A percentile compares a stretch with the other conserved stretches of the same genome.
Evolutionary conservation across 2,329 filamentous ascomycete species (phyloP).

Genomic region (Beauveria medogensis): DNA sequence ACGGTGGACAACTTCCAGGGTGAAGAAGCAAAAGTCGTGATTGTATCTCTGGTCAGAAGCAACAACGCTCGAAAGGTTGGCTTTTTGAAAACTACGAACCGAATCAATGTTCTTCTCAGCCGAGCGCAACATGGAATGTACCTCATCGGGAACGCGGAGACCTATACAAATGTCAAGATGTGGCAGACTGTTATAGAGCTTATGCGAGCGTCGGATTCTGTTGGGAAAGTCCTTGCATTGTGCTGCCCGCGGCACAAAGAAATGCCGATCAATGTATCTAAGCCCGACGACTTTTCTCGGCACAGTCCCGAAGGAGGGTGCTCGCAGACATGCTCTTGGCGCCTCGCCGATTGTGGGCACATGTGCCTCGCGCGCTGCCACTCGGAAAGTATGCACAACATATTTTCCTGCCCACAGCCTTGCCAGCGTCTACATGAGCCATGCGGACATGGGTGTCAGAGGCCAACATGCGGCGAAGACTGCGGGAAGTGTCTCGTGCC

Average conservation of each 20-base stretch:
- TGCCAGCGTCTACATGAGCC: slow-evolving; percentile 33
- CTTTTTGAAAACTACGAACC: slow-evolving; percentile 58
- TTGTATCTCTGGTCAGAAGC: slow-evolving; percentile 64
- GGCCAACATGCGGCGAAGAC: slow-evolving; percentile 30
- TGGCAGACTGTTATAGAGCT: slow-evolving; percentile 24
- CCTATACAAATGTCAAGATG: slow-evolving; percentile 48
- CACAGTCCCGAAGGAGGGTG: slow-evolving; percentile 57
- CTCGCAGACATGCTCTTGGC: slow-evolving; percentile 35
- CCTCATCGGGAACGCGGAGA: slow-evolving; percentile 56
- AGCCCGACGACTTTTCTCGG: slow-evolving; percentile 46
- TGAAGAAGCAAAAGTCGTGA: slow-evolving; percentile 63
- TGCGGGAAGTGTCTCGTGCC: slow-evolving; percentile 22
- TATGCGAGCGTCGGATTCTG: slow-evolving; percentile 28
- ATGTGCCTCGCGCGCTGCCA: slow-evolving; percentile 36
- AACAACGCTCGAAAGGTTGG: slow-evolving; percentile 51
- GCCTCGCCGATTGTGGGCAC: slow-evolving; percentile 38
- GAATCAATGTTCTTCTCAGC: slow-evolving; percentile 60
- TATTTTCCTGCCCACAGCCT: slow-evolving; percentile 33
- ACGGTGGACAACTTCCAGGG: slow-evolving; percentile 74
- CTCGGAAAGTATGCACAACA: slow-evolving; percentile 35
- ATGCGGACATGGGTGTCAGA: slow-evolving; percentile 35
- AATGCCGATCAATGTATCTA: slow-evolving; percentile 36
- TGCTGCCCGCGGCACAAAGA: slow-evolving; percentile 52
- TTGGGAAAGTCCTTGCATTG: slow-evolving; percentile 44
- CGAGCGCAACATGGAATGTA: slow-evolving; percentile 62